A percentile compares a stretch with the other conserved stretches of the same genome.
Conservation (phyloP, 2,329 filamentous ascomycete species). For the Volutella citrinella region DNA sequence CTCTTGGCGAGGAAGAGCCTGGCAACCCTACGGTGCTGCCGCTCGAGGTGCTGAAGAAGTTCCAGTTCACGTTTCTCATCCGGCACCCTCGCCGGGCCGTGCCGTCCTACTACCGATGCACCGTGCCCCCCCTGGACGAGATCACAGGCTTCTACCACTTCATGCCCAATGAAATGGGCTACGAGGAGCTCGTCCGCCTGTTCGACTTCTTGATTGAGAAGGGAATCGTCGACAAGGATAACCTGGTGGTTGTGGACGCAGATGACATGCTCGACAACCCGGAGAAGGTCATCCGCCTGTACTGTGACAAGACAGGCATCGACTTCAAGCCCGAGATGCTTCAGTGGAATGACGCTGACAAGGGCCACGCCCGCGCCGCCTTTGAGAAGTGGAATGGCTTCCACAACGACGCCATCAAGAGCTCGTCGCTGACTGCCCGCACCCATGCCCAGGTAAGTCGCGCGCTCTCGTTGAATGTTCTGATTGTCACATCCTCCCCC, state of each 20-base stretch:
- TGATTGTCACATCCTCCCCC: no score
- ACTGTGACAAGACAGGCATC: conserved; percentile 78
- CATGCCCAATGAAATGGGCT: conserved; percentile 84
- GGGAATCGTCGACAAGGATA: conserved; percentile 66
- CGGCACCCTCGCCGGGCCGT: conserved; percentile 90
- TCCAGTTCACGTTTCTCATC: conserved; percentile 96
- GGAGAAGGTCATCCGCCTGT: conserved; percentile 68
- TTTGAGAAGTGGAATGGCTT: conserved; percentile 99
- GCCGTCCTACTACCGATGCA: conserved; percentile 93
- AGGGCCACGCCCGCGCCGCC: conserved; percentile 67
- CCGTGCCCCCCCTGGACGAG: conserved; percentile 77
- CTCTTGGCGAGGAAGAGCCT: conserved; percentile 65
- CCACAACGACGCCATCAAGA: conserved; percentile 90
- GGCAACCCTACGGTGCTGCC: conserved; percentile 86
- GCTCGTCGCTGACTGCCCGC: conserved; percentile 70
- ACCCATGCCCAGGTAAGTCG: conserved; percentile 57
- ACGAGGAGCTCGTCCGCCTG: conserved; percentile 78
- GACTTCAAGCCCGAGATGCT: conserved; percentile 77
- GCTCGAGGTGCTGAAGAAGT: conserved; percentile 66
- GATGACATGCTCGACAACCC: conserved; percentile 91
- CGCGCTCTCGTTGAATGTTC: no score
- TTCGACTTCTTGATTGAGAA: conserved; percentile 79
- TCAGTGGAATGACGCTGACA: conserved; percentile 74
- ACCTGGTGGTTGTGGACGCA: conserved; percentile 86
- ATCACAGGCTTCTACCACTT: conserved; percentile 85